Conservation (phyloP, 2,329 filamentous ascomycete genomes). For the Calonectria hawksworthii region DNA sequence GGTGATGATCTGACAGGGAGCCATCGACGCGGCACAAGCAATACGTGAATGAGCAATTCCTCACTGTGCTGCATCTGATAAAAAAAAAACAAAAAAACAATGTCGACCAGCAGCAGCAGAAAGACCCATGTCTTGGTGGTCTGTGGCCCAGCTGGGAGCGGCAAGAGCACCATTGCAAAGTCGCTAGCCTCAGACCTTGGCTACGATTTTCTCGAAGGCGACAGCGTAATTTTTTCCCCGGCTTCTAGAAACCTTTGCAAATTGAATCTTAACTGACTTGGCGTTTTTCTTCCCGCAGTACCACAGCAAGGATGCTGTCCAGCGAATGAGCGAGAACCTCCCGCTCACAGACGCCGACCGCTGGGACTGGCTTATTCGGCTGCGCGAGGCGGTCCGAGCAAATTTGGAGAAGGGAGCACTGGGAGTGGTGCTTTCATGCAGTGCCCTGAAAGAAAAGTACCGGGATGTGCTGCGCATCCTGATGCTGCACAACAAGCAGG, state of each 20-base stretch:
- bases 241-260: too few species aligned
- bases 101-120: background rate
- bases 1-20: conserved; percentile 4
- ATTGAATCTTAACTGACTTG: background rate
- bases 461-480: conserved; percentile 21
- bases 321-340: conserved; percentile 4
- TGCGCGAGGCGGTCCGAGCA: conserved; percentile 13
- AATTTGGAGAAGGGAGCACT: conserved; percentile 5
- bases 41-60: background rate
- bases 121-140: conserved; percentile 7
- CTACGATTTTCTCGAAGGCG: conserved; percentile 8
- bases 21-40: background rate
- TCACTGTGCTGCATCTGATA: background rate
- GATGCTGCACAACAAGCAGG: conserved; percentile 3
- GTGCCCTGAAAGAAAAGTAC: conserved; percentile 13
- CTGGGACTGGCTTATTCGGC: conserved; percentile 17
- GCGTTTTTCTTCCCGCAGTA: background rate
- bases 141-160: conserved; percentile 3
- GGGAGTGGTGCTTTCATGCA: conserved; percentile 17
- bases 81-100: background rate
- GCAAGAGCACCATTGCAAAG: conserved; percentile 7
- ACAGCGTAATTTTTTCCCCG: background rate
- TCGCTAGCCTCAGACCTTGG: background rate
- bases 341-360: conserved; percentile 12
- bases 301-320: background rate